These are phyloP conservation scores for Macrolepiota albuminosa DNA, from an alignment of 768 basidiomycete species.

Conservation along the genomic window DNA sequence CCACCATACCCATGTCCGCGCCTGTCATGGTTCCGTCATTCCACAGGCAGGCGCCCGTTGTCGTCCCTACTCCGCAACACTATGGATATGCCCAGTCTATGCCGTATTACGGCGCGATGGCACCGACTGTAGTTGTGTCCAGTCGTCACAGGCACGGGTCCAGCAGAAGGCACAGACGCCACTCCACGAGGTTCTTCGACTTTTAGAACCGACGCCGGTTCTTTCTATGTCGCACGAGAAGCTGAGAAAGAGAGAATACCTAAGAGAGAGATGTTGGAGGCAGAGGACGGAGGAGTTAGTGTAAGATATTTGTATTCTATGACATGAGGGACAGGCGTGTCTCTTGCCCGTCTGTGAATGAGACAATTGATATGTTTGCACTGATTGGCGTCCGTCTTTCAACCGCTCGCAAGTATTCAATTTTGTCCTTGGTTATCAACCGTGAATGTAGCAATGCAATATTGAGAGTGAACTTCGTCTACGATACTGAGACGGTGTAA, in stretches of 20 bases:
- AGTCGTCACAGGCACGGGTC: not conserved
- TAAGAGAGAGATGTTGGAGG: not conserved
- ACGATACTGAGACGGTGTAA: no score
- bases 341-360: constrained; percentile 17
- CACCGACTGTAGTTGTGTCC: constrained; percentile 14
- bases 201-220: constrained; percentile 2
- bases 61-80: constrained; percentile 8
- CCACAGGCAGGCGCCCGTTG: constrained; percentile 10
- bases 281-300: constrained; percentile 1
- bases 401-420: not conserved
- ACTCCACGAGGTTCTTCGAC: constrained; percentile 12
- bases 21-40: constrained; percentile 10
- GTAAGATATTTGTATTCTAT: constrained; percentile 16
- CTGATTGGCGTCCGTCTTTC: not conserved
- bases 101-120: constrained; percentile 9
- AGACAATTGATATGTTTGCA: constrained; percentile 8
- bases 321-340: constrained; percentile 14
- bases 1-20: constrained; percentile 10
- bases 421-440: not conserved
- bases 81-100: constrained; percentile 7
- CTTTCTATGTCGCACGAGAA: not conserved
- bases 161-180: constrained; percentile 11
- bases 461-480: no score
- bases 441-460: no score
- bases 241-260: not conserved